A percentile compares a stretch with the other conserved stretches of the same genome.
phyloP scores from a whole-genome alignment of 2,329 filamentous ascomycete species.

The Aspergillus novoparasiticus region DNA sequence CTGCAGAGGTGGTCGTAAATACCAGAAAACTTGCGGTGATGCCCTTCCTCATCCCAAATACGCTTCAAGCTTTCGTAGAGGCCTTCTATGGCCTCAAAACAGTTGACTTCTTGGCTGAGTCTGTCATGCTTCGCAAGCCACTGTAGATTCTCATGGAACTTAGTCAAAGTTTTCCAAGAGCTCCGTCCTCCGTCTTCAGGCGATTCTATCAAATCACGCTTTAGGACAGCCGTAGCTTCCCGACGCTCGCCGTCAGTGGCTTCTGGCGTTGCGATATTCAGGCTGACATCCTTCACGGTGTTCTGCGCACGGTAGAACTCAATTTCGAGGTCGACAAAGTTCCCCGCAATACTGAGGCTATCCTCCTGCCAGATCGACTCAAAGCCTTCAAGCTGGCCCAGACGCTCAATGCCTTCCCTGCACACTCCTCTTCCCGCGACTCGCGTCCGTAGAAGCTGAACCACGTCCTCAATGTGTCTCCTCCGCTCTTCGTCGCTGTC shows the following conservation, averaged over 20 bases:
- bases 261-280: constrained; percentile 47
- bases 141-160: constrained; percentile 47
- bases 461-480: constrained; percentile 44
- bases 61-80: constrained; percentile 46
- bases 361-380: constrained; percentile 52
- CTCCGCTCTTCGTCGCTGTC: constrained; percentile 47
- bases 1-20: constrained; percentile 44
- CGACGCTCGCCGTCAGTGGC: constrained; percentile 43
- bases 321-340: constrained; percentile 50
- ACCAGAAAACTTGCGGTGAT: constrained; percentile 31
- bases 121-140: constrained; percentile 49
- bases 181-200: constrained; percentile 33
- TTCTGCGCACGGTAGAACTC: constrained; percentile 45
- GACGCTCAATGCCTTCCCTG: constrained; percentile 45
- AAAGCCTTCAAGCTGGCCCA: constrained; percentile 47
- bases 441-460: constrained; percentile 42
- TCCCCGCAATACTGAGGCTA: constrained; percentile 49
- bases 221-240: constrained; percentile 47
- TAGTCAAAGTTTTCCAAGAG: constrained; percentile 40
- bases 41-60: constrained; percentile 46
- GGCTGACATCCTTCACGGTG: constrained; percentile 45
- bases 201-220: constrained; percentile 40
- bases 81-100: constrained; percentile 49
- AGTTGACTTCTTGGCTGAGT: constrained; percentile 48
- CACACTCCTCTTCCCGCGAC: constrained; percentile 48